Conservation (phyloP, 768 basidiomycete genomes). For the Termitomyces sp. region DNA sequence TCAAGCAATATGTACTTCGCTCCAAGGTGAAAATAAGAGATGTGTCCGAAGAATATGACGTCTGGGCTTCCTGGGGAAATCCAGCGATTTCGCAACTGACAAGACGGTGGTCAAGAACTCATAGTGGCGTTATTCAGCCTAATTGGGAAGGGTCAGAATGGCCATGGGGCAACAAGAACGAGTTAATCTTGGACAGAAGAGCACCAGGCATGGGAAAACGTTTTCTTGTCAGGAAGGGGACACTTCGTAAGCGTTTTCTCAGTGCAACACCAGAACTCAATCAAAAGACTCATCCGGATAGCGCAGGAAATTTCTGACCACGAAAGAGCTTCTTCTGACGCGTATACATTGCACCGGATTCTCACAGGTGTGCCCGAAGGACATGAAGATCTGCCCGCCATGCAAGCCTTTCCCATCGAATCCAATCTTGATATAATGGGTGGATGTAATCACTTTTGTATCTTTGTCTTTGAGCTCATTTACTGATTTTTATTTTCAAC, state of each 20-base stretch:
- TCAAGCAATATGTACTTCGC: constrained; percentile 84
- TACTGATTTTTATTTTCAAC: constrained; percentile 10
- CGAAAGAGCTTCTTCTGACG: constrained; percentile 44
- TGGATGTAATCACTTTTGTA: constrained; percentile 52
- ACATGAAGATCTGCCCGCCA: constrained; percentile 63
- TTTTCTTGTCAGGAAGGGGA: constrained; percentile 63
- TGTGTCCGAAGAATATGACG: constrained; percentile 71
- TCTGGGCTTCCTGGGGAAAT: constrained; percentile 78
- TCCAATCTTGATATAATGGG: constrained; percentile 95
- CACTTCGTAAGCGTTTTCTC: constrained; percentile 54
- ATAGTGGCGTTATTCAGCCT: constrained; percentile 76
- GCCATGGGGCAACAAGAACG: constrained; percentile 60
- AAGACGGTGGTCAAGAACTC: constrained; percentile 46
- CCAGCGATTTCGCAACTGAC: constrained; percentile 21
- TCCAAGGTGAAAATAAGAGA: constrained; percentile 84
- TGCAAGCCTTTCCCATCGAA: constrained; percentile 87
- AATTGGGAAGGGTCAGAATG: constrained; percentile 50
- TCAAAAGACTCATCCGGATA: constrained; percentile 17
- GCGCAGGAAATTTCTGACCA: constrained; percentile 54
- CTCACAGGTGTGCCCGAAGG: constrained; percentile 88
- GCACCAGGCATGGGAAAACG: constrained; percentile 78
- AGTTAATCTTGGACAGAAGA: constrained; percentile 55
- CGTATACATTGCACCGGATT: constrained; percentile 77
- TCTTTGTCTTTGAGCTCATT: neutral
- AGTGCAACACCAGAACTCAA: neutral